Evolutionary conservation across 495 filamentous ascomycete species (phyloP), one percentile per base, ranked within the genome.

Genomic region (Penicillium alfredii): DNA sequence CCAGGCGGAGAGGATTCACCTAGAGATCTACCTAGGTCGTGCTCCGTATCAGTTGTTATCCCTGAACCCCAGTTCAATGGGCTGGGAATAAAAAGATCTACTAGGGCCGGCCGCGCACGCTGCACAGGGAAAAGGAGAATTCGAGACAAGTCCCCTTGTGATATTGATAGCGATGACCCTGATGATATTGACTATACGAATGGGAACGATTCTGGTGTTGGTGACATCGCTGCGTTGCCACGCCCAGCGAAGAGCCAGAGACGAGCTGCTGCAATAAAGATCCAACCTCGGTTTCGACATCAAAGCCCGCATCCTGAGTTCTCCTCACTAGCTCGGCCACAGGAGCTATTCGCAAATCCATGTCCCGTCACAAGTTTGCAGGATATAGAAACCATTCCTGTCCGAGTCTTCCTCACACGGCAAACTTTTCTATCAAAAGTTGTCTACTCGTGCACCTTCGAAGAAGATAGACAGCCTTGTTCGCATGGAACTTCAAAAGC

Each of bases 131-230:
- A 23, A 23, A 23, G 21, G 21, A 23, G 9, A 23, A 23, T 9
- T 23, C 21, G 9, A 23, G 5, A 5, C 21, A 9, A 23, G 5
- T 9, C 21, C 6, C 6, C 9, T 23, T 23, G 21, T 9, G 21
- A 24, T 6, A 20, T 35, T 12, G 15, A 40, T 32, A 27, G 33
- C 29, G 16, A 28, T 17, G 21, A 49, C 19, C 21, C 21, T 5
- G 21, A 23, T 9, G 21, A 23, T 23, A 9, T 5, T 5, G 21
- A 23, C 9, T 23, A 23, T 23, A 23, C 9, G 6, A 9, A 23
- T 23, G 21, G 9, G 5, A 5, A 23, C 9, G 5, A 9, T 23
- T 9, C 21, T 9, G 9, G 9, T 6, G 5, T 9, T 5, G 6
- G 21, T 23, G 21, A 9, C 5, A 5, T 6, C 21, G 21, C 6